These are phyloP conservation scores for Arthrobotrys sphaeroides DNA, from an alignment of 2,329 filamentous ascomycete genomes.

Conservation along the genomic window DNA sequence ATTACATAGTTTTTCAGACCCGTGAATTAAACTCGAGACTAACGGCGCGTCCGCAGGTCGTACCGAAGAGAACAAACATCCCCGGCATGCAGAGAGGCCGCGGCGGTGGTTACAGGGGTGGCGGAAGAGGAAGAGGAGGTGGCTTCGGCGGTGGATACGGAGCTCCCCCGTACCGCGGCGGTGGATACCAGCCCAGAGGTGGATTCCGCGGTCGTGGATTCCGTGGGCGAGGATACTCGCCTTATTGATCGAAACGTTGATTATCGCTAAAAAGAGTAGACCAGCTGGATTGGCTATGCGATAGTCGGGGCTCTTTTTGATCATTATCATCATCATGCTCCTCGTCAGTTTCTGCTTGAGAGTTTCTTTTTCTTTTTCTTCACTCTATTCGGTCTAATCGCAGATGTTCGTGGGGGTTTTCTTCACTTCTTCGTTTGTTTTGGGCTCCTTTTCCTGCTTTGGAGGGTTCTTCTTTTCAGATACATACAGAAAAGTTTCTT, in stretches of 20 bases:
- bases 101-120: conserved; percentile 60
- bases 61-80: conserved; percentile 94
- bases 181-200: conserved; percentile 50
- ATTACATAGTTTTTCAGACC: conserved; percentile 38
- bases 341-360: background rate
- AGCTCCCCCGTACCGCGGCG: conserved; percentile 51
- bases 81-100: conserved; percentile 90
- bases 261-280: no score
- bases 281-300: conserved; percentile 21
- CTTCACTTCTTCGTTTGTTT: conserved; percentile 4
- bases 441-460: conserved; percentile 10
- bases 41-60: conserved; percentile 66
- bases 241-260: conserved; percentile 68
- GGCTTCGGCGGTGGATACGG: conserved; percentile 66
- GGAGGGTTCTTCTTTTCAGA: conserved; percentile 8
- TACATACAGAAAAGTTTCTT: conserved; percentile 43
- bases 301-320: background rate
- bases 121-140: conserved; percentile 66
- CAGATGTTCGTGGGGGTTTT: background rate
- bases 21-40: background rate
- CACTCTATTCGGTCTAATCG: background rate
- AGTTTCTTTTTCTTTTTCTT: background rate
- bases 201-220: conserved; percentile 69
- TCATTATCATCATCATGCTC: no score
- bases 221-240: conserved; percentile 70